A percentile compares a stretch with the other conserved stretches of the same genome.
phyloP scores from a whole-genome alignment of 768 basidiomycete genomes.

The Lyophyllum shimeji region DNA sequence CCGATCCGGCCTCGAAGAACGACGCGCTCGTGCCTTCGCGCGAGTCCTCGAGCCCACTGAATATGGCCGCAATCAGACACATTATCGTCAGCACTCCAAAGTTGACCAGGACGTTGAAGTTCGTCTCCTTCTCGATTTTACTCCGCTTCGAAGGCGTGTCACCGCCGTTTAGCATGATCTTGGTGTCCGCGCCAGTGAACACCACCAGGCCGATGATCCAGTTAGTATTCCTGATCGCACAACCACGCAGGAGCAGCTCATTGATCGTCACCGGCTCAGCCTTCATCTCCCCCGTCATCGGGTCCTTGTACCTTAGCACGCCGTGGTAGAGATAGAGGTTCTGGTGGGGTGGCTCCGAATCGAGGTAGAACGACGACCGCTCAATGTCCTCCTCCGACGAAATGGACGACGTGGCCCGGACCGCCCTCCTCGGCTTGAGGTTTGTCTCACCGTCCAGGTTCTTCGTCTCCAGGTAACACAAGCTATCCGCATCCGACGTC shows the following conservation, averaged over 20 bases:
- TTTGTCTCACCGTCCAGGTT: conserved; percentile 98
- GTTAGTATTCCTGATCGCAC: conserved; percentile 82
- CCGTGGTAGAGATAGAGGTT: conserved; percentile 92
- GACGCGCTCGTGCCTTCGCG: conserved; percentile 61
- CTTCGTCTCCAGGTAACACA: conserved; percentile 97
- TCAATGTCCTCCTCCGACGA: conserved; percentile 88
- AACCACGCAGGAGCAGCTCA: conserved; percentile 89
- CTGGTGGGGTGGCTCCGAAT: conserved; percentile 91
- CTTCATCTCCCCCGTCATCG: conserved; percentile 47
- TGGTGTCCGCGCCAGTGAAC: conserved; percentile 91
- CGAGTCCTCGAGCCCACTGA: conserved; percentile 71
- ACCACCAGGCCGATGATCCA: conserved; percentile 95
- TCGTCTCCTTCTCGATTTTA: conserved; percentile 98
- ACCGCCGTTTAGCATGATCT: conserved; percentile 91
- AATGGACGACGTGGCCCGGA: conserved; percentile 75
- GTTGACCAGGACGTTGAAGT: conserved; percentile 96
- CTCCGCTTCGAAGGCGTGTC: conserved; percentile 94
- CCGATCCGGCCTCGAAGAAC: conserved; percentile 67
- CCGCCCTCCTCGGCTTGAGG: conserved; percentile 79
- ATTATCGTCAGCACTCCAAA: conserved; percentile 76
- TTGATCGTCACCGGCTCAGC: conserved; percentile 83
- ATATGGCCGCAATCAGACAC: conserved; percentile 74
- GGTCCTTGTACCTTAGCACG: conserved; percentile 73
- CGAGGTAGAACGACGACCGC: conserved; percentile 81
- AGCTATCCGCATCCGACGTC: conserved; percentile 86